phyloP scores from a whole-genome alignment of 208 protist species.

The Acanthamoeba sp. region DNA sequence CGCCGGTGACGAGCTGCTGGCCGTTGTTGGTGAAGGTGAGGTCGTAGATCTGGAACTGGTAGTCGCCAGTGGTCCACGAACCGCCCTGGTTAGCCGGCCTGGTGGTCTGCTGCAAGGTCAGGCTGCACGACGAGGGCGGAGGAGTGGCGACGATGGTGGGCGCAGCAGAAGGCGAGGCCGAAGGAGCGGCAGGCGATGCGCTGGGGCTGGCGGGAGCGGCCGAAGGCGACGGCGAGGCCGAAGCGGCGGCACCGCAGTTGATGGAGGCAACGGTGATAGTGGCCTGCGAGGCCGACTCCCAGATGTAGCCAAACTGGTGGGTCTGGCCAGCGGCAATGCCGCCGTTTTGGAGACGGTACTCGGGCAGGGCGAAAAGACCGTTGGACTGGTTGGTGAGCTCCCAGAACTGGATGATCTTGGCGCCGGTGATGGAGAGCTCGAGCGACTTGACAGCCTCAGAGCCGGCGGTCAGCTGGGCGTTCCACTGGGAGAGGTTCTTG shows the following conservation, averaged over 20 bases:
- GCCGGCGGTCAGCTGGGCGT: too few relatives aligned
- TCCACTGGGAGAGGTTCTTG: too few relatives aligned
- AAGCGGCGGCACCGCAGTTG: neutral
- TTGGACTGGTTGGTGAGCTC: neutral
- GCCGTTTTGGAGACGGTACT: neutral
- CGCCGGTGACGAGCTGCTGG: neutral
- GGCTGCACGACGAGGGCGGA: neutral
- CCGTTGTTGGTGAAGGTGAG: neutral
- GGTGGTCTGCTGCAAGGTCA: neutral
- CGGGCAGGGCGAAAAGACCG: neutral
- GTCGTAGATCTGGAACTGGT: slow-evolving; percentile 14
- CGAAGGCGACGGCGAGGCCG: too few relatives aligned
- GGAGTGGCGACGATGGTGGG: neutral
- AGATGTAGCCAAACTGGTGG: neutral
- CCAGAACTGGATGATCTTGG: too few relatives aligned
- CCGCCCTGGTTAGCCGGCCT: neutral
- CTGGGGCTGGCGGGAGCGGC: too few relatives aligned
- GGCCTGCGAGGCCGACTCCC: neutral
- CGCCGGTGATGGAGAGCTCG: too few relatives aligned
- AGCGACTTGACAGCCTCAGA: too few relatives aligned
- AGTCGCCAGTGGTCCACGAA: neutral
- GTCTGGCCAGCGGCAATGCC: neutral
- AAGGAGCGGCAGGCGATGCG: too few relatives aligned
- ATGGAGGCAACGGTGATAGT: neutral
- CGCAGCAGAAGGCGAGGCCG: neutral